phyloP scores from a whole-genome alignment of 208 protist species.

The Acanthamoeba culbertsoni region DNA sequence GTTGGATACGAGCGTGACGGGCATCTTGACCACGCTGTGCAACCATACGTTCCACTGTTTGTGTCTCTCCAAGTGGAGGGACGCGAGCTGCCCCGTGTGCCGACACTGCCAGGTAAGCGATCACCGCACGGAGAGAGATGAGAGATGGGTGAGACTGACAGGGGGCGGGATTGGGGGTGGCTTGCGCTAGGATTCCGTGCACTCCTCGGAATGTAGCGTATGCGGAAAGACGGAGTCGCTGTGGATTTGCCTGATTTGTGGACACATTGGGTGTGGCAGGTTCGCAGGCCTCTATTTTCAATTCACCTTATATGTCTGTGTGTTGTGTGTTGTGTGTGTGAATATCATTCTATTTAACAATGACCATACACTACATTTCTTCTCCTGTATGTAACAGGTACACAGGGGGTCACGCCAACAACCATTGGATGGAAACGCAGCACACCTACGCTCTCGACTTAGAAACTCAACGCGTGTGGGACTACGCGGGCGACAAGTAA shows the following conservation, averaged over 20 bases:
- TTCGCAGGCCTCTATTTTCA: no score
- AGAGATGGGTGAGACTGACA: background rate
- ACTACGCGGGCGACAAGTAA: constrained; percentile 86
- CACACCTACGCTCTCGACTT: constrained; percentile 88
- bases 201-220: constrained; percentile 66
- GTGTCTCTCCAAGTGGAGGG: constrained; percentile 81
- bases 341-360: background rate
- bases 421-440: constrained; percentile 80
- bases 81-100: constrained; percentile 83
- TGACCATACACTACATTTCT: background rate
- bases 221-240: constrained; percentile 78
- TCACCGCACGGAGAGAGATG: background rate
- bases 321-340: no score
- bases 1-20: constrained; percentile 79
- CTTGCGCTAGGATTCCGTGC: background rate
- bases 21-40: constrained; percentile 84
- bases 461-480: constrained; percentile 85
- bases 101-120: constrained; percentile 73
- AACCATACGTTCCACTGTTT: constrained; percentile 86
- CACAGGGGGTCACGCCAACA: constrained; percentile 76
- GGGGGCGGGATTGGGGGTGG: background rate
- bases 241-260: constrained; percentile 90
- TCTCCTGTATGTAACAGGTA: constrained; percentile 65
- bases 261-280: constrained; percentile 80
- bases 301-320: no score